Conservation (phyloP, 768 basidiomycete species). For the Pluteus cervinus region DNA sequence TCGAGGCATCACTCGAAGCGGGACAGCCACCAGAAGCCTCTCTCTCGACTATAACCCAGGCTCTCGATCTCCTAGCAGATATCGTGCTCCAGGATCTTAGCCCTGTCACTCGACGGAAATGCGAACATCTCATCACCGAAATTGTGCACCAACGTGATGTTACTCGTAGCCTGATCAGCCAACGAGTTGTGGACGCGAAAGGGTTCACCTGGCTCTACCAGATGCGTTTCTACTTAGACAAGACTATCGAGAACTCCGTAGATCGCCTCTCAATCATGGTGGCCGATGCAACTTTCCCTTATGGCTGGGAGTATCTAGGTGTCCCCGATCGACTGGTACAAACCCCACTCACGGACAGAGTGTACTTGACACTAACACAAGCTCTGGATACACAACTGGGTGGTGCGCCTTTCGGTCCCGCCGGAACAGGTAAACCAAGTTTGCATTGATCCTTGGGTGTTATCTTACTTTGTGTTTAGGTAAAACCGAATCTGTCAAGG, state of each 20-base stretch:
- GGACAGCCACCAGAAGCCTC: conserved; percentile 53
- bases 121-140: conserved; percentile 98
- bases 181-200: conserved; percentile 55
- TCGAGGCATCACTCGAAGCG: conserved; percentile 64
- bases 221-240: conserved; percentile 96
- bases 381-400: conserved; percentile 93
- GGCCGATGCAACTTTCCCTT: conserved; percentile 90
- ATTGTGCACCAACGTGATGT: conserved; percentile 98
- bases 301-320: conserved; percentile 98
- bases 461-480: conserved; percentile 37
- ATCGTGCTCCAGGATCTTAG: conserved; percentile 88
- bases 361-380: conserved; percentile 94
- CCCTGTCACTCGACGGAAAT: conserved; percentile 92
- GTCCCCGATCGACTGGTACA: conserved; percentile 96
- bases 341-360: conserved; percentile 94
- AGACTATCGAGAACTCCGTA: conserved; percentile 62
- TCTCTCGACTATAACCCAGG: conserved; percentile 70
- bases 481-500: conserved; percentile 99
- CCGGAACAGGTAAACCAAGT: conserved; percentile 84
- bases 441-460: conserved; percentile 5
- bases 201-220: conserved; percentile 94
- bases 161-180: conserved; percentile 68
- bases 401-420: conserved; percentile 96
- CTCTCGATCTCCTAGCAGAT: conserved; percentile 93
- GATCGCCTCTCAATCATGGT: conserved; percentile 76